These are phyloP conservation scores for Jacaranda mimosifolia DNA, from an alignment of 257 asterid genomes.

Conservation along the genomic window DNA sequence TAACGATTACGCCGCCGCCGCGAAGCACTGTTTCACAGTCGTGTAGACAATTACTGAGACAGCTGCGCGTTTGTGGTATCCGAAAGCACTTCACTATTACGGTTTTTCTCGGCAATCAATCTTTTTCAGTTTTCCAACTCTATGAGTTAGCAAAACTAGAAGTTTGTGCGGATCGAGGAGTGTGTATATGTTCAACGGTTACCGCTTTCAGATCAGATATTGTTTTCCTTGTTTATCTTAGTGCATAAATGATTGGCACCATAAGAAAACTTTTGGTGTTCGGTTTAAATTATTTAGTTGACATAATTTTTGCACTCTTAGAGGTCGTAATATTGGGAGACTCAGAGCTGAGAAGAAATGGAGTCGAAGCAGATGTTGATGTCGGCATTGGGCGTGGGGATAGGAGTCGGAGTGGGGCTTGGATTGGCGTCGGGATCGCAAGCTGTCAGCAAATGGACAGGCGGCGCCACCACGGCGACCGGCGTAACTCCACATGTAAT, in stretches of 20 bases:
- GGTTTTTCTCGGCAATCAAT: not conserved
- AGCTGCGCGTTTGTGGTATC: not conserved
- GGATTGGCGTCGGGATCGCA: slow-evolving; percentile 87
- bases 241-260: not conserved
- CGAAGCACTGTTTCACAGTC: slow-evolving; percentile 27
- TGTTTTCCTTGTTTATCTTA: not conserved
- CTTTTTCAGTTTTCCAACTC: not conserved
- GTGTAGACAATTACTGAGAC: not conserved
- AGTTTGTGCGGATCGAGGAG: not conserved
- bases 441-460: slow-evolving; percentile 59
- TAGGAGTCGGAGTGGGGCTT: slow-evolving; percentile 83
- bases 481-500: slow-evolving; percentile 51
- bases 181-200: not conserved
- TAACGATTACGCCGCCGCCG: slow-evolving; percentile 35
- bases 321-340: not conserved
- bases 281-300: slow-evolving; percentile 12
- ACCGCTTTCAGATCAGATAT: slow-evolving; percentile 17
- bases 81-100: not conserved
- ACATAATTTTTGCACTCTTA: not conserved
- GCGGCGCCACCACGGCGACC: slow-evolving; percentile 39
- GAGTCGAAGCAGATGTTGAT: slow-evolving; percentile 75
- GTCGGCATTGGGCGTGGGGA: slow-evolving; percentile 85
- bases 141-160: not conserved
- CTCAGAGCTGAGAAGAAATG: slow-evolving; percentile 52
- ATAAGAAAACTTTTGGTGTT: not conserved